Evolutionary conservation across 83 land plant species (phyloP).

Genomic region (Thuja plicata): DNA sequence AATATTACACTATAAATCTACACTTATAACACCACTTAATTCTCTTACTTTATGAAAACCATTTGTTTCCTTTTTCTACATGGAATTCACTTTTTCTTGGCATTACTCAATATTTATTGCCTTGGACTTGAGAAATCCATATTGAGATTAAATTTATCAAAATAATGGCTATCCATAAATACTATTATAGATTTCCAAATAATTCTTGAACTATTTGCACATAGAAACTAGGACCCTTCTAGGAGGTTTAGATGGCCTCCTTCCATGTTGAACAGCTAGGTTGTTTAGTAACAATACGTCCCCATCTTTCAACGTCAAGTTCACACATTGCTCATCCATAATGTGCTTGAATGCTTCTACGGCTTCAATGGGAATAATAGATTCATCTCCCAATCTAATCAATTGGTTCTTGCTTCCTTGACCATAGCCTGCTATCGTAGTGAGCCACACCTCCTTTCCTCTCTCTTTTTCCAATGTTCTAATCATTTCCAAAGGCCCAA

Average conservation of each 20-base stretch:
- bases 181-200: too few species aligned
- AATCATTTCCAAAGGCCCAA: background rate
- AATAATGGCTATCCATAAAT: too few species aligned
- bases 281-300: conserved; percentile 28
- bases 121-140: too few species aligned
- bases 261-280: conserved; percentile 17
- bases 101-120: too few species aligned
- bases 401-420: background rate
- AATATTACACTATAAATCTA: too few species aligned
- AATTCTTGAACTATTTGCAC: conserved; percentile 15
- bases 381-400: conserved; percentile 15
- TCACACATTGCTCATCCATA: conserved; percentile 13
- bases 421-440: conserved; percentile 14
- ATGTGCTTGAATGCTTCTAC: conserved; percentile 10
- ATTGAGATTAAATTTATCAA: too few species aligned
- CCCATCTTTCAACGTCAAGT: conserved; percentile 16
- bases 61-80: too few species aligned
- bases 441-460: conserved; percentile 15
- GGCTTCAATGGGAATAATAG: conserved; percentile 7
- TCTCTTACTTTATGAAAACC: too few species aligned
- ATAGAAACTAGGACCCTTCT: conserved; percentile 17
- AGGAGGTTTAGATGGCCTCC: conserved; percentile 23
- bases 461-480: background rate
- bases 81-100: too few species aligned
- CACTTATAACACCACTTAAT: too few species aligned